Percentiles rank a stretch among this genome's conserved stretches.
Conservation (phyloP, 495 filamentous ascomycete species). For the Astrothelium macrocarpum region DNA sequence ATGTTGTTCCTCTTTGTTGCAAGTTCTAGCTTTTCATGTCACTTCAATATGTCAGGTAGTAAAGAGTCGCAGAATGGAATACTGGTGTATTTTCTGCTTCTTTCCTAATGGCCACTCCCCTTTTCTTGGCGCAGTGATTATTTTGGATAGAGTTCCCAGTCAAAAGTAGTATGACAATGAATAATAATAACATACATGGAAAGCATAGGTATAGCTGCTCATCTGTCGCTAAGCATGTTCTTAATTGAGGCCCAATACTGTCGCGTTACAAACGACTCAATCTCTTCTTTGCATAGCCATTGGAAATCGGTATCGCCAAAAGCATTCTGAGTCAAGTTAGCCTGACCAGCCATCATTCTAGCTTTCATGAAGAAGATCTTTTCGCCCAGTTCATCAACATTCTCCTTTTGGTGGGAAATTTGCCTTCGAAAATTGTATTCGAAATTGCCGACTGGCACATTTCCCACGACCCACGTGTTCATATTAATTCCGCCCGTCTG, state of each 20-base stretch:
- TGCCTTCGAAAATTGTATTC: conserved; percentile 39
- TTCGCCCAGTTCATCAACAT: conserved; percentile 40
- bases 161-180: no score
- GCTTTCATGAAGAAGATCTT: conserved; percentile 95
- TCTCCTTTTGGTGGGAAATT: conserved; percentile 30
- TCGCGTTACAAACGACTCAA: conserved; percentile 48
- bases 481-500: conserved; percentile 83
- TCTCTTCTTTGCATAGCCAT: conserved; percentile 87
- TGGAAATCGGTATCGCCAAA: conserved; percentile 71
- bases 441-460: conserved; percentile 76
- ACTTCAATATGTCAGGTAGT: no score
- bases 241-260: conserved; percentile 64
- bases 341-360: conserved; percentile 94
- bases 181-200: no score
- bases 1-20: no score
- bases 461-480: conserved; percentile 97
- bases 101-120: no score
- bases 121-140: no score
- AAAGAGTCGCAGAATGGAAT: no score
- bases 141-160: no score
- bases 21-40: no score
- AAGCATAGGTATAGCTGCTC: conserved; percentile 10
- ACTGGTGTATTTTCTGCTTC: no score
- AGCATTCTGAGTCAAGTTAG: conserved; percentile 61
- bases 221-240: conserved; percentile 72